Conservation (phyloP, 345 rosid species). For the Mallotus nudiflorus region DNA sequence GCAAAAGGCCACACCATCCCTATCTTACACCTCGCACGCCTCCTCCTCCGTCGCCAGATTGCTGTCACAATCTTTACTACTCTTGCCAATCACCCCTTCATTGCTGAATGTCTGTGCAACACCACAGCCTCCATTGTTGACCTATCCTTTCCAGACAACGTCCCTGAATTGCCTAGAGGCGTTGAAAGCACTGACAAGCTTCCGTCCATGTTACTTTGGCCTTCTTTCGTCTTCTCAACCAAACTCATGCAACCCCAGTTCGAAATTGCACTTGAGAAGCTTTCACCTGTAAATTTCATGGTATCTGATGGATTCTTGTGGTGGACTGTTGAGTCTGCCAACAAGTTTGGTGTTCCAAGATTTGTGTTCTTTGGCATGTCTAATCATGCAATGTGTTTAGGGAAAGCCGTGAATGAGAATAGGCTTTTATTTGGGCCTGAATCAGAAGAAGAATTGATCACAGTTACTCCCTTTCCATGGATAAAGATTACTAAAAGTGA, state of each 20-base stretch:
- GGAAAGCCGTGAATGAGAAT: background rate
- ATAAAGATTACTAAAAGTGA: constrained; percentile 51
- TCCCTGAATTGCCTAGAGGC: constrained; percentile 48
- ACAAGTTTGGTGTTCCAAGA: constrained; percentile 58
- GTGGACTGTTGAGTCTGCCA: constrained; percentile 76
- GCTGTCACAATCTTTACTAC: constrained; percentile 70
- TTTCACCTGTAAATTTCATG: constrained; percentile 50
- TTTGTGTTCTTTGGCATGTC: constrained; percentile 52
- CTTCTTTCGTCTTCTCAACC: constrained; percentile 53
- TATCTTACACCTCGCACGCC: constrained; percentile 58
- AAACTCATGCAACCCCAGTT: constrained; percentile 54
- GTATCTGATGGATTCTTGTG: constrained; percentile 74
- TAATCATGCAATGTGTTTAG: constrained; percentile 27
- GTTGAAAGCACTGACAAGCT: constrained; percentile 73
- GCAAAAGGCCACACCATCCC: constrained; percentile 83
- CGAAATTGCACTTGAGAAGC: constrained; percentile 41
- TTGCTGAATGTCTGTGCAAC: constrained; percentile 41
- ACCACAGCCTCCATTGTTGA: constrained; percentile 40
- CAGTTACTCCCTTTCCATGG: constrained; percentile 64
- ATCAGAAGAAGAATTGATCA: constrained; percentile 47
- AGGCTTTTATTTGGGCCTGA: constrained; percentile 18
- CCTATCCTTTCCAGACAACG: constrained; percentile 51
- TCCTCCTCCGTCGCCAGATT: constrained; percentile 49
- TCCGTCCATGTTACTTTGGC: constrained; percentile 56
- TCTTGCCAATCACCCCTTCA: constrained; percentile 55